A percentile compares a stretch with the other conserved stretches of the same genome.
Evolutionary conservation across 768 basidiomycete genomes (phyloP).

Genomic region (Harrya chromipes): DNA sequence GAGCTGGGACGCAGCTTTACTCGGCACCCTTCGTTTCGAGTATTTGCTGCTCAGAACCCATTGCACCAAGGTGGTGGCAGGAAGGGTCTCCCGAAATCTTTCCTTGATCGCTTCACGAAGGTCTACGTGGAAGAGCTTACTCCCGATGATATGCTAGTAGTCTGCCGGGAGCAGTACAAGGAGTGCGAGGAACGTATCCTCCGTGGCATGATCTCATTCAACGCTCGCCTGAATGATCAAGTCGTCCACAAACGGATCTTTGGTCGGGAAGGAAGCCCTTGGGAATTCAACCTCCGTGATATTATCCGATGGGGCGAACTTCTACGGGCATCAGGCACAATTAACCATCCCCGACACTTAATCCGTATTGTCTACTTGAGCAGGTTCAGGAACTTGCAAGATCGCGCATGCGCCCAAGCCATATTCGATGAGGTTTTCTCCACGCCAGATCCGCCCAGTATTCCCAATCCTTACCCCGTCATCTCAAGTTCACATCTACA

Average conservation of each 20-base stretch:
- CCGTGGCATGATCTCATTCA: conserved; percentile 79
- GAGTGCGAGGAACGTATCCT: conserved; percentile 51
- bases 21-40: conserved; percentile 90
- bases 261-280: conserved; percentile 80
- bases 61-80: conserved; percentile 94
- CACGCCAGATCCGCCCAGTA: conserved; percentile 31
- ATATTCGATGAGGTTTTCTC: conserved; percentile 57
- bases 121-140: conserved; percentile 89
- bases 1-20: conserved; percentile 88
- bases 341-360: conserved; percentile 55
- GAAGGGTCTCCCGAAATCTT: conserved; percentile 96
- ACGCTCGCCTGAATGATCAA: conserved; percentile 63
- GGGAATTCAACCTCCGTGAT: conserved; percentile 98
- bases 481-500: conserved; percentile 50
- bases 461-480: conserved; percentile 36
- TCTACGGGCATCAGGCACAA: conserved; percentile 31
- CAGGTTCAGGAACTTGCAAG: conserved; percentile 75
- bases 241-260: conserved; percentile 63
- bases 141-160: conserved; percentile 68
- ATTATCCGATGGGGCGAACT: conserved; percentile 84
- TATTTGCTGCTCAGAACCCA: conserved; percentile 98
- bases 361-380: conserved; percentile 76
- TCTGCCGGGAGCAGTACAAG: conserved; percentile 76
- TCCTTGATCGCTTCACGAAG: conserved; percentile 97
- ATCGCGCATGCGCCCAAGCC: conserved; percentile 50